These are phyloP conservation scores for Ascochyta lentis DNA, from an alignment of 2,329 filamentous ascomycete genomes.

Conservation along the genomic window DNA sequence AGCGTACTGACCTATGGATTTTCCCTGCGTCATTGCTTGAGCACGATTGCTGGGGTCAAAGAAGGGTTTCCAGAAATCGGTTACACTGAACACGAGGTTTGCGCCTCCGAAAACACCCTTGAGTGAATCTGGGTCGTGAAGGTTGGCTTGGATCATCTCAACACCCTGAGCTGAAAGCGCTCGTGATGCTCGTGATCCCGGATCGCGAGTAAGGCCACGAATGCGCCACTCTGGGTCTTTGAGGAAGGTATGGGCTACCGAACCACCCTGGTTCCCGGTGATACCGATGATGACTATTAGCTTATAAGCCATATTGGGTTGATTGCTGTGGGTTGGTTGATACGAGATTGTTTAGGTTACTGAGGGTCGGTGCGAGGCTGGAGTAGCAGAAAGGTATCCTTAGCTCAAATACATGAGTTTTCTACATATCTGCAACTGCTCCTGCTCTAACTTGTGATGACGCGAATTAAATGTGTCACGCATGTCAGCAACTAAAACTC, in stretches of 20 bases:
- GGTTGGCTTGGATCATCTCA: conserved; percentile 48
- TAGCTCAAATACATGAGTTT: too few species aligned
- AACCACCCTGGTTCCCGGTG: conserved; percentile 37
- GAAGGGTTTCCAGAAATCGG: conserved; percentile 40
- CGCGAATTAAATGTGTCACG: too few species aligned
- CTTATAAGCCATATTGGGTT: conserved; percentile 27
- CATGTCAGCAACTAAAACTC: too few species aligned
- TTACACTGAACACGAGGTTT: conserved; percentile 50
- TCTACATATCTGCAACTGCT: too few species aligned
- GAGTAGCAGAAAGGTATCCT: too few species aligned
- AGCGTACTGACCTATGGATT: conserved; percentile 26
- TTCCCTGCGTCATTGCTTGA: conserved; percentile 25
- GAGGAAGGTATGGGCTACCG: conserved; percentile 42
- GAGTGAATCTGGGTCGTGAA: conserved; percentile 43
- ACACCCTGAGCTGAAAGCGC: conserved; percentile 41
- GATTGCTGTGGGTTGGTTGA: too few species aligned
- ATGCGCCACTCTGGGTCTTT: conserved; percentile 57
- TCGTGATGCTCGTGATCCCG: conserved; percentile 16
- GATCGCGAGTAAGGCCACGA: conserved; percentile 56
- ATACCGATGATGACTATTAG: conserved; percentile 36
- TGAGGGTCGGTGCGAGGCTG: too few species aligned
- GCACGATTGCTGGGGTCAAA: conserved; percentile 22
- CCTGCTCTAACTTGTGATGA: too few species aligned
- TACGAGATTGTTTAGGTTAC: too few species aligned
- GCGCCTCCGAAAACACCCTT: conserved; percentile 47